A percentile compares a stretch with the other conserved stretches of the same genome.
Evolutionary conservation across 2,329 filamentous ascomycete species (phyloP).

Genomic region (Talaromyces sp.): DNA sequence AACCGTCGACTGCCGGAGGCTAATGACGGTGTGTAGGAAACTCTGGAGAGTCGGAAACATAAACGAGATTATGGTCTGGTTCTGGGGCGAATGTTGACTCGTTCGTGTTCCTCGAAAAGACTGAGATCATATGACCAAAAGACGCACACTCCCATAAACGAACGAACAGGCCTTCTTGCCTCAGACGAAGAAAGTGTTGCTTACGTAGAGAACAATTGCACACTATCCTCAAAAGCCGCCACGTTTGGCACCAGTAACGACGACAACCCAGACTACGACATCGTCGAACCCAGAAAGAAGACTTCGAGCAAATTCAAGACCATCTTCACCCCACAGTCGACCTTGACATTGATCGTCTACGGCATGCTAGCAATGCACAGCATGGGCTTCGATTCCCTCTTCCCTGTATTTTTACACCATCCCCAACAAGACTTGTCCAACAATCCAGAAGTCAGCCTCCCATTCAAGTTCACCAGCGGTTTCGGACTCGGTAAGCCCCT

Average conservation of each 20-base stretch:
- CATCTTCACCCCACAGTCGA: constrained; percentile 70
- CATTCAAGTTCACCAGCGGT: constrained; percentile 77
- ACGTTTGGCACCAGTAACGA: background rate
- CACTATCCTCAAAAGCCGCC: constrained; percentile 13
- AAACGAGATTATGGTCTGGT: constrained; percentile 70
- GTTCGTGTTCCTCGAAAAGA: constrained; percentile 33
- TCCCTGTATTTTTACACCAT: constrained; percentile 85
- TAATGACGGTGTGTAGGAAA: constrained; percentile 54
- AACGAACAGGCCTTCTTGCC: constrained; percentile 33
- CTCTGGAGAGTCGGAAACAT: constrained; percentile 66
- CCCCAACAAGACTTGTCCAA: constrained; percentile 54
- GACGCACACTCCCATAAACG: constrained; percentile 24
- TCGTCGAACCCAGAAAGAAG: constrained; percentile 14
- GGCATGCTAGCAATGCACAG: constrained; percentile 76
- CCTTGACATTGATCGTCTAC: constrained; percentile 72
- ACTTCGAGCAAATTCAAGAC: constrained; percentile 50
- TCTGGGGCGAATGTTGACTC: constrained; percentile 63
- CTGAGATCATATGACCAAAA: constrained; percentile 20
- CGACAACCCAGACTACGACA: background rate
- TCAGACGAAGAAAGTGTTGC: constrained; percentile 6
- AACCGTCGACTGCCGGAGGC: background rate
- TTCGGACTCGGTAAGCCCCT: constrained; percentile 59
- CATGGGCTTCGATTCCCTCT: constrained; percentile 79
- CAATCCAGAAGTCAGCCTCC: constrained; percentile 58
- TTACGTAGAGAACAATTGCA: constrained; percentile 19